These are phyloP conservation scores for Schwanniomyces occidentalis DNA, from an alignment of 805 yeast genomes.

Conservation along the genomic window DNA sequence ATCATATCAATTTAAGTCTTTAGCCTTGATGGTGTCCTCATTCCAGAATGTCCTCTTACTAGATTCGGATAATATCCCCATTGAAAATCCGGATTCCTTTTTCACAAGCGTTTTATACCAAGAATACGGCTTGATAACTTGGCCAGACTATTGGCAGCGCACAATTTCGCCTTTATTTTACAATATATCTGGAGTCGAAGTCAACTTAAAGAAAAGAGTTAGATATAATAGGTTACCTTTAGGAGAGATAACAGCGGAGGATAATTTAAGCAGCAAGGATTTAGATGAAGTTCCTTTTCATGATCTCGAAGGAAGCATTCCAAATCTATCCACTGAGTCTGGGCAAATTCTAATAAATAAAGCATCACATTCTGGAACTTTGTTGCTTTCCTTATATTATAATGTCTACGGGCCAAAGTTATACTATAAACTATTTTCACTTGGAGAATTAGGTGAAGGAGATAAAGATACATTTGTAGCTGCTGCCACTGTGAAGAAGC, in stretches of 20 bases:
- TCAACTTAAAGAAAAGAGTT: slow-evolving; percentile 32
- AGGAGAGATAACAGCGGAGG: no score
- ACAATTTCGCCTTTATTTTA: slow-evolving; percentile 37
- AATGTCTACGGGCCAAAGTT: slow-evolving; percentile 62
- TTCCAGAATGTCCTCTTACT: slow-evolving; percentile 34
- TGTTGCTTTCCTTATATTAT: slow-evolving; percentile 63
- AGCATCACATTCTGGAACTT: slow-evolving; percentile 53
- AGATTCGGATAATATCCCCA: slow-evolving; percentile 35
- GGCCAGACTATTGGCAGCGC: slow-evolving; percentile 47
- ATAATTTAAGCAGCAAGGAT: no score
- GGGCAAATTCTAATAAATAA: slow-evolving; percentile 67
- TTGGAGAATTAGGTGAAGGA: slow-evolving; percentile 48
- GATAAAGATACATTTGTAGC: slow-evolving; percentile 39
- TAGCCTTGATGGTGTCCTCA: slow-evolving; percentile 44
- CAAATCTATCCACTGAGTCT: slow-evolving; percentile 68
- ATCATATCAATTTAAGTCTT: slow-evolving; percentile 66
- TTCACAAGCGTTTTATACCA: slow-evolving; percentile 30
- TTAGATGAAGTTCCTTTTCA: slow-evolving; percentile 47
- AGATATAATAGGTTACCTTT: slow-evolving; percentile 27
- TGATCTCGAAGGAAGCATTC: slow-evolving; percentile 66
- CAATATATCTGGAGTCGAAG: slow-evolving; percentile 31
- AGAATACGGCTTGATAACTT: slow-evolving; percentile 35
- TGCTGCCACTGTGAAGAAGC: no score
- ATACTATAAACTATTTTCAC: slow-evolving; percentile 59
- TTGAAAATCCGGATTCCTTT: slow-evolving; percentile 30